A percentile compares a stretch with the other conserved stretches of the same genome.
Evolutionary conservation across 768 basidiomycete species (phyloP).

Genomic region (Lactarius akahatsu): DNA sequence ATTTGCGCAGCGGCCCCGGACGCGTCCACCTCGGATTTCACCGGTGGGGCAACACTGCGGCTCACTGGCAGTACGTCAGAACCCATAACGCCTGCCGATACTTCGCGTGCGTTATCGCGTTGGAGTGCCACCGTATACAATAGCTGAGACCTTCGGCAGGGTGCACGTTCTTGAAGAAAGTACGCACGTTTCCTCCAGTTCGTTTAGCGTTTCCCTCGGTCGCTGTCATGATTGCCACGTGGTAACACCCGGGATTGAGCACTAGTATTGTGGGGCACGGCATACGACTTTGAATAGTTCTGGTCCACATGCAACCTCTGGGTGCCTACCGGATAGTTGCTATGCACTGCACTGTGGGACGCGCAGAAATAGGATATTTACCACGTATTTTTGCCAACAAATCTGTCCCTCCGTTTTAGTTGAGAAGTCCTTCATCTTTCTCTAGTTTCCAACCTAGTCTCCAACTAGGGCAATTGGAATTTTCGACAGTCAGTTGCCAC

Average conservation of each 20-base stretch:
- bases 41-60: neutral
- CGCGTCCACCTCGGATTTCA: neutral
- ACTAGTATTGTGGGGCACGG: neutral
- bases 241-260: neutral
- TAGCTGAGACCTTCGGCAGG: neutral
- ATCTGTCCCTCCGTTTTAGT: neutral
- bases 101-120: neutral
- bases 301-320: neutral
- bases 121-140: neutral
- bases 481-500: constrained; percentile 1
- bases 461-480: neutral
- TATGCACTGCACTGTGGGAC: neutral
- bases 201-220: neutral
- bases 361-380: neutral
- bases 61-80: neutral
- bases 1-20: neutral
- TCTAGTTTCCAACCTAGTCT: neutral
- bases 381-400: neutral
- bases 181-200: neutral
- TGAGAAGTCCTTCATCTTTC: neutral
- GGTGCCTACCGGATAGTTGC: neutral
- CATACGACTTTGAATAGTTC: neutral
- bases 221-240: neutral
- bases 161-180: neutral
- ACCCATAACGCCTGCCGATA: neutral